Evolutionary conservation across 2,329 filamentous ascomycete genomes (phyloP).

Genomic region (Zymoseptoria passerinii): DNA sequence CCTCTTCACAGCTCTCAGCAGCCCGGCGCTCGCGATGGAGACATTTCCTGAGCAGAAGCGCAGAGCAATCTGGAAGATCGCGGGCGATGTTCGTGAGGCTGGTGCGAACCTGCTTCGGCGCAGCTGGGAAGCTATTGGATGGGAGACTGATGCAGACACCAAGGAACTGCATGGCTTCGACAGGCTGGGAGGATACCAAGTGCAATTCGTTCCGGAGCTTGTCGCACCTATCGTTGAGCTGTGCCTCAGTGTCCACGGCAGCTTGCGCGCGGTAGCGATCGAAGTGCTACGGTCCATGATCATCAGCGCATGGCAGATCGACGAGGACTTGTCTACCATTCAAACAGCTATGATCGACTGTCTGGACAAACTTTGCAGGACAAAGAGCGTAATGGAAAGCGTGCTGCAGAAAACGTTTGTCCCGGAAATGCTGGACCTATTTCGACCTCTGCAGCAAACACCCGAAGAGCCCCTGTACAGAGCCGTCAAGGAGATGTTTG

Average conservation of each 20-base stretch:
- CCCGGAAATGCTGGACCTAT: constrained; percentile 71
- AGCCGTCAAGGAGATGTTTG: constrained; percentile 70
- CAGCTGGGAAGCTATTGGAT: constrained; percentile 93
- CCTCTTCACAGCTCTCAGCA: constrained; percentile 79
- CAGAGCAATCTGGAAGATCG: constrained; percentile 96
- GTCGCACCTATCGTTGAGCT: constrained; percentile 88
- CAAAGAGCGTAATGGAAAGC: constrained; percentile 70
- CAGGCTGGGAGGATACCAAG: constrained; percentile 92
- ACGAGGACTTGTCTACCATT: constrained; percentile 81
- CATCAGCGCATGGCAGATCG: constrained; percentile 93
- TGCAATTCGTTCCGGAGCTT: constrained; percentile 90
- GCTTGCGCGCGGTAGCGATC: constrained; percentile 78
- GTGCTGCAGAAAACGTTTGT: constrained; percentile 91
- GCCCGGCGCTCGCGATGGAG: constrained; percentile 79
- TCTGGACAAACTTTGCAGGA: constrained; percentile 78
- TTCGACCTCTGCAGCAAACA: constrained; percentile 59
- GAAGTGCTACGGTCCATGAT: constrained; percentile 97
- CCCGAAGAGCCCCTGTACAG: constrained; percentile 65
- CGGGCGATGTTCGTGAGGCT: constrained; percentile 85
- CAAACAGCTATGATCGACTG: constrained; percentile 97
- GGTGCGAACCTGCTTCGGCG: constrained; percentile 77
- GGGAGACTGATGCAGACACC: constrained; percentile 82
- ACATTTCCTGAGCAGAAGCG: constrained; percentile 96
- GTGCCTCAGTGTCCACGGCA: constrained; percentile 90
- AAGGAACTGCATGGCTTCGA: constrained; percentile 65